A percentile compares a stretch with the other conserved stretches of the same genome.
These are phyloP conservation scores for Acer yangbiense DNA, from an alignment of 345 rosid genomes.

Conservation along the genomic window DNA sequence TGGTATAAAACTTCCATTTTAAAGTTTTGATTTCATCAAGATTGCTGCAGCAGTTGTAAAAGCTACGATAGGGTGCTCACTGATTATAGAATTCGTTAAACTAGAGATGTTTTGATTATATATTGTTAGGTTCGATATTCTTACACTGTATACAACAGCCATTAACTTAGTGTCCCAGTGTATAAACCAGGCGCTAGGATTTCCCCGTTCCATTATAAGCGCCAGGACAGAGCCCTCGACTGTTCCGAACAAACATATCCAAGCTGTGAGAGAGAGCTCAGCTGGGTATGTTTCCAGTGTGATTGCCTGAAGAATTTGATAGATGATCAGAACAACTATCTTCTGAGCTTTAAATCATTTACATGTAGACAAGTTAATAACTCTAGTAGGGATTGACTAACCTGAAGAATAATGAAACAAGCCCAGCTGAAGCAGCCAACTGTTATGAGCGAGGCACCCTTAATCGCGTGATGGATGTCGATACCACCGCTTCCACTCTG, in stretches of 20 bases:
- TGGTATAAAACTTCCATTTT: background rate
- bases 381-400: background rate
- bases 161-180: constrained; percentile 74
- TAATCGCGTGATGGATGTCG: constrained; percentile 46
- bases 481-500: constrained; percentile 42
- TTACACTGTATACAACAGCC: constrained; percentile 73
- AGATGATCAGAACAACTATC: background rate
- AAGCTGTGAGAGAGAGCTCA: constrained; percentile 80
- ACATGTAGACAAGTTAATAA: background rate
- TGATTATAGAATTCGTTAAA: background rate
- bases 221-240: constrained; percentile 58
- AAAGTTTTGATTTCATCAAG: background rate
- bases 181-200: constrained; percentile 55
- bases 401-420: constrained; percentile 77
- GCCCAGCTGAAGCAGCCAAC: constrained; percentile 75
- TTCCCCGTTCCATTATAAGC: constrained; percentile 70
- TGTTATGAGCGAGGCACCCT: constrained; percentile 66
- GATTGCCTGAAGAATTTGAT: constrained; percentile 42
- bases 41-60: too few species aligned
- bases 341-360: background rate
- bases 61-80: too few species aligned
- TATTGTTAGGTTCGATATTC: constrained; percentile 11
- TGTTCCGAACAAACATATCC: constrained; percentile 83
- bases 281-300: constrained; percentile 69
- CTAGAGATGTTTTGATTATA: background rate